These are phyloP conservation scores for Piromyces sp. DNA, from an alignment of 192 early-diverging fungal species.

Conservation along the genomic window DNA sequence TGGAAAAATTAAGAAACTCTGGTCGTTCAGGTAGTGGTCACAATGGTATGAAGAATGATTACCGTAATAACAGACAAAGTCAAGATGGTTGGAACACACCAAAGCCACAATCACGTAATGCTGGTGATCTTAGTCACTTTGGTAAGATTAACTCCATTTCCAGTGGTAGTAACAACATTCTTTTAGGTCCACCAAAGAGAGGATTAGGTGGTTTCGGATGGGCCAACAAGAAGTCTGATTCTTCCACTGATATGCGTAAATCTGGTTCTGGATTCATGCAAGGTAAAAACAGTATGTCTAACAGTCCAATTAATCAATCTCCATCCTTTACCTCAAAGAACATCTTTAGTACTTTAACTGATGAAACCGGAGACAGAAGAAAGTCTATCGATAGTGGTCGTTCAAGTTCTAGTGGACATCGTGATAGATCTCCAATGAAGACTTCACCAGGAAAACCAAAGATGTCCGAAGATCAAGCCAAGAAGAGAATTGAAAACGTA, in stretches of 20 bases:
- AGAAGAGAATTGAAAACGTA: slow-evolving; percentile 30
- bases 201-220: slow-evolving; percentile 28
- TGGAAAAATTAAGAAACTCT: slow-evolving; percentile 39
- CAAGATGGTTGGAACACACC: background rate
- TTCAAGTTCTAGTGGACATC: background rate
- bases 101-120: slow-evolving; percentile 21
- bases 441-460: background rate
- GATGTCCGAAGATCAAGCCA: slow-evolving; percentile 14
- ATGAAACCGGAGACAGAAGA: slow-evolving; percentile 6
- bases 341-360: background rate
- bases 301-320: slow-evolving; percentile 1
- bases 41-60: background rate
- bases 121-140: slow-evolving; percentile 57
- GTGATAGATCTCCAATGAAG: background rate
- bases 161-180: slow-evolving; percentile 17
- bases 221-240: slow-evolving; percentile 17
- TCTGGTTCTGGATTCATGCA: slow-evolving; percentile 8
- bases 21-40: slow-evolving; percentile 5
- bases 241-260: slow-evolving; percentile 9
- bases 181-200: slow-evolving; percentile 12
- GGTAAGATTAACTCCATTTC: slow-evolving; percentile 52
- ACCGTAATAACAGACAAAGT: background rate
- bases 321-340: background rate
- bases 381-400: slow-evolving; percentile 8
- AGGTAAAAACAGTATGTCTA: slow-evolving; percentile 9